Base-by-base conservation (phyloP, 495 filamentous ascomycete species). In the Neurospora sp. region DNA sequence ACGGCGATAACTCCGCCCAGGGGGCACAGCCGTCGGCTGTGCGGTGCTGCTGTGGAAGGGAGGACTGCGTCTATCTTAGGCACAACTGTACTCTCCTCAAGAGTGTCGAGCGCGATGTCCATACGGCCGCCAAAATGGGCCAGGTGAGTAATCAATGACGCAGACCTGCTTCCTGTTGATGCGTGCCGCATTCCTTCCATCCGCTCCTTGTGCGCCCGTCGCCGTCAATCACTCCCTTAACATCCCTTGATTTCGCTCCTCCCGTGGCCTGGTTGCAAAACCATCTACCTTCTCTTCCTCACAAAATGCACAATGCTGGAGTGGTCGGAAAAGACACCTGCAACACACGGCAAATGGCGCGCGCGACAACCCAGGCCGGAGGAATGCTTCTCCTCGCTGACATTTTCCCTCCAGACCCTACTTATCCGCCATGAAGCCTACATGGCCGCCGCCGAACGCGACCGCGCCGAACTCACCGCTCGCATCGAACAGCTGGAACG, bases 381-480 rank as follows among this genome's bases (percentile, higher is more conserved):
- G 11, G 73, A 78, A 20, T 73, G 66, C 70, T 39, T 70, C 27
- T 77, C 77, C 14, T 72, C 75, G 71, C 80, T 82, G 42, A 82
- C 79, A 20, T 76, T 92, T 83, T 81, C 90, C 48, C 82, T 93
- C 71, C 91, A 98, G 95, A 93, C 94, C 41, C 85, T 99, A 44
- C 89, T 99, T 20, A 89, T 91, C 70, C 92, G 94, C 72, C 94
- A 98, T 87, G 95, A 98, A 83, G 89, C 90, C 46, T 97, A 97
- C 81, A 93, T 97, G 86, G 91, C 89, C 23, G 93, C 97, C 79
- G 92, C 93, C 70, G 94, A 97, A 85, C 87, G 90, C 71, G 93
- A 97, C 77, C 90, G 96, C 18, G 81, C 82, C 62, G 89, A 88
- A 39, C 89, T 96, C 84, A 84, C 86, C 14, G 82, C 84, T 44